Evolutionary conservation across 352 stramenopile genomes (phyloP).

Genomic region (Thalassiosira oceanica): DNA sequence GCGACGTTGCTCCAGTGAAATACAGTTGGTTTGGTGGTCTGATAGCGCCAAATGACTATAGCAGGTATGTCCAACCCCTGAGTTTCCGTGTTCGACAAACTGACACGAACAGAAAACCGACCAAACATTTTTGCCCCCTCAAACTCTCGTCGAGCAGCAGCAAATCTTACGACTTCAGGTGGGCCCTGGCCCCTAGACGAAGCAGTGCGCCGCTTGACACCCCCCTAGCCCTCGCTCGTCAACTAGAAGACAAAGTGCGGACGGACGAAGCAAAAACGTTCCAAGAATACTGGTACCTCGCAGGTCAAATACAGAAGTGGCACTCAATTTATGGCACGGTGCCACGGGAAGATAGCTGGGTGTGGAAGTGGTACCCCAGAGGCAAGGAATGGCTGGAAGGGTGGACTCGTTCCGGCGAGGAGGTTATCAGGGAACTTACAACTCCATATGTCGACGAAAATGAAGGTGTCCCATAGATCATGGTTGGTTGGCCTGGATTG

Average conservation of each 20-base stretch:
- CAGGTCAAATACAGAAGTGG: slow-evolving; percentile 49
- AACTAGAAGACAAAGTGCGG: slow-evolving; percentile 9
- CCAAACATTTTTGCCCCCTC: too few species aligned
- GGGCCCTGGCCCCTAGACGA: slow-evolving; percentile 26
- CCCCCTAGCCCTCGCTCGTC: not conserved
- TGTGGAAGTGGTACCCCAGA: slow-evolving; percentile 55
- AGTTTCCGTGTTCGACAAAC: slow-evolving; percentile 19
- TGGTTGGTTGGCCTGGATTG: too few species aligned
- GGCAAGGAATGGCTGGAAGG: slow-evolving; percentile 38
- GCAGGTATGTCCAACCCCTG: too few species aligned
- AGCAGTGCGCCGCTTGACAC: slow-evolving; percentile 34
- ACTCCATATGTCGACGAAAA: too few species aligned
- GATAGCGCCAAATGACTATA: too few species aligned
- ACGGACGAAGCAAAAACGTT: slow-evolving; percentile 17
- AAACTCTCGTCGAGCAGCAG: too few species aligned
- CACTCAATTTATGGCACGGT: slow-evolving; percentile 42
- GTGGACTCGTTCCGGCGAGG: too few species aligned
- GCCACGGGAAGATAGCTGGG: slow-evolving; percentile 38
- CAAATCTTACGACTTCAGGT: slow-evolving; percentile 26
- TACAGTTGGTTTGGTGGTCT: slow-evolving; percentile 17
- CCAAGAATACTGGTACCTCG: slow-evolving; percentile 52
- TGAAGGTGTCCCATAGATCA: too few species aligned
- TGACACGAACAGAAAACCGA: slow-evolving; percentile 20
- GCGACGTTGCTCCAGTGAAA: slow-evolving; percentile 39
- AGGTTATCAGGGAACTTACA: too few species aligned